Conservation (phyloP, 352 stramenopile species). For the Phytophthora boehmeriae region DNA sequence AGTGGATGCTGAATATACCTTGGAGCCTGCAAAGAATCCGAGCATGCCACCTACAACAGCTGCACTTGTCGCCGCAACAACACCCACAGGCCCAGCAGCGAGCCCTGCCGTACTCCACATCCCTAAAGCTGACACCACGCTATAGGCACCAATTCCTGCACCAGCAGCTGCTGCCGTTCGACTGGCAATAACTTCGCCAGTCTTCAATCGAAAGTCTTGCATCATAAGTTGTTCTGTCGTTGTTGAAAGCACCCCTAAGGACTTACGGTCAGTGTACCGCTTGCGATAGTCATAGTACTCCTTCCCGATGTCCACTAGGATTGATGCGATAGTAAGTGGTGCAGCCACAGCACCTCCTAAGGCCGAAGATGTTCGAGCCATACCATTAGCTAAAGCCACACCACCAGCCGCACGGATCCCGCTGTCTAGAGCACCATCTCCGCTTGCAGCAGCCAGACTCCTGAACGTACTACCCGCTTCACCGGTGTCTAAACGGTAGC, state of each 20-base stretch:
- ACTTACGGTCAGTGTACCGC: slow-evolving; percentile 73
- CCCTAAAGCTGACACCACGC: slow-evolving; percentile 66
- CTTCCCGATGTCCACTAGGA: slow-evolving; percentile 87
- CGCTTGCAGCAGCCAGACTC: slow-evolving; percentile 62
- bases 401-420: slow-evolving; percentile 79
- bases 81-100: slow-evolving; percentile 67
- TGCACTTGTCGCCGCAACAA: slow-evolving; percentile 79
- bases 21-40: slow-evolving; percentile 83
- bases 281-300: slow-evolving; percentile 88
- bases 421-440: slow-evolving; percentile 82
- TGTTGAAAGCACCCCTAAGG: slow-evolving; percentile 63
- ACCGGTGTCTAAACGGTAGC: slow-evolving; percentile 51
- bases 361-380: slow-evolving; percentile 60
- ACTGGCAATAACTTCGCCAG: slow-evolving; percentile 80
- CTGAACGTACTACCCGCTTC: slow-evolving; percentile 42
- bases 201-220: slow-evolving; percentile 82
- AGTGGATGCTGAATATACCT: slow-evolving; percentile 79
- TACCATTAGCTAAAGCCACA: slow-evolving; percentile 76
- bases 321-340: slow-evolving; percentile 81
- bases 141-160: slow-evolving; percentile 77
- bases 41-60: slow-evolving; percentile 83
- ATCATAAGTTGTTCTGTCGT: slow-evolving; percentile 86
- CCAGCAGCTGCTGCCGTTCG: slow-evolving; percentile 77
- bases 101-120: slow-evolving; percentile 87
- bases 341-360: slow-evolving; percentile 72